Conservation (phyloP, 202 grass and related monocot species). For the Brachypodium distachyon region DNA sequence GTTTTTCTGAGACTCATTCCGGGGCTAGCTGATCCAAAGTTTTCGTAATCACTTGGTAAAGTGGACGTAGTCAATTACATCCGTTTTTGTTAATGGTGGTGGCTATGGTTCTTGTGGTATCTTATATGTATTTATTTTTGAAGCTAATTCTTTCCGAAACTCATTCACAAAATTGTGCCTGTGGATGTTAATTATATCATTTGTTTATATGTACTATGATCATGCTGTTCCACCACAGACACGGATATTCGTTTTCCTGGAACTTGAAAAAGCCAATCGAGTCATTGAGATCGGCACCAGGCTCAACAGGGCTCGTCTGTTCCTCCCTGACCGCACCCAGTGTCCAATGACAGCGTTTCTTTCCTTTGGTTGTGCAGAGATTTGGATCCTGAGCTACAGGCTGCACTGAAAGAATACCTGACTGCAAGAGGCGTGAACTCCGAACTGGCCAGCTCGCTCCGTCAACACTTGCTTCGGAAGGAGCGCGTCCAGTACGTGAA, state of each 20-base stretch:
- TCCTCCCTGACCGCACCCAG: neutral
- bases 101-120: neutral
- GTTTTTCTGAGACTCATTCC: too few species aligned
- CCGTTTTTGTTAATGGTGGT: neutral
- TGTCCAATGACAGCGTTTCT: neutral
- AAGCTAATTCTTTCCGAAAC: neutral
- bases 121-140: neutral
- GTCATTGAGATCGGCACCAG: neutral
- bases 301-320: neutral
- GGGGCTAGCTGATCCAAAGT: neutral
- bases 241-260: neutral
- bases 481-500: slow-evolving; percentile 38
- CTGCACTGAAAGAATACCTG: slow-evolving; percentile 27
- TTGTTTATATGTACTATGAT: neutral
- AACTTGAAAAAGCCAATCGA: neutral
- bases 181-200: neutral
- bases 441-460: slow-evolving; percentile 29
- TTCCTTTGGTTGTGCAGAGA: slow-evolving; percentile 14
- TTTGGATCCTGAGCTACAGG: slow-evolving; percentile 36
- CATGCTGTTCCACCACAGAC: neutral
- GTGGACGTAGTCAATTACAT: neutral
- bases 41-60: neutral
- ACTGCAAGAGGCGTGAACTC: slow-evolving; percentile 36
- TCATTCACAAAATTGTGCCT: neutral
- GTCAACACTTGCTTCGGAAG: slow-evolving; percentile 38